These are phyloP conservation scores for Ophiostoma tasmaniense DNA, from an alignment of 2,329 filamentous ascomycete species.

Conservation along the genomic window DNA sequence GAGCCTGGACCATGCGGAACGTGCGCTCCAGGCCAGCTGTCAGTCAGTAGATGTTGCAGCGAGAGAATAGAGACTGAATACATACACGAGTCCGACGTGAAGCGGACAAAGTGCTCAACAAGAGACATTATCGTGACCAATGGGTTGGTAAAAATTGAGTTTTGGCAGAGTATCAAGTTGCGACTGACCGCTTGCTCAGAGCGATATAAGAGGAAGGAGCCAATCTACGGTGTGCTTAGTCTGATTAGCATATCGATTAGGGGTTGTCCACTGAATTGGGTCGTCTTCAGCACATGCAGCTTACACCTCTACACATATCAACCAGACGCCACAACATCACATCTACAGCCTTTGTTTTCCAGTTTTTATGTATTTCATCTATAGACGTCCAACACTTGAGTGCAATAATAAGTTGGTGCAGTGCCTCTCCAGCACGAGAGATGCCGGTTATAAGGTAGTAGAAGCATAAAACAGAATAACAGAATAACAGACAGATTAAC, in stretches of 20 bases:
- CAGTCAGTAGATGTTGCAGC: neutral
- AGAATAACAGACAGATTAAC: neutral
- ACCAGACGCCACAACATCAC: neutral
- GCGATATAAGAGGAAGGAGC: neutral
- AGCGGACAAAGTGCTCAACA: conserved; percentile 34
- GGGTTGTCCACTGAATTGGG: neutral
- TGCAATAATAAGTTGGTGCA: neutral
- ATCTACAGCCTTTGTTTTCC: neutral
- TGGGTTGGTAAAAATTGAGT: neutral
- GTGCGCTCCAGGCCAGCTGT: conserved; percentile 53
- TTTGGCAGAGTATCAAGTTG: neutral
- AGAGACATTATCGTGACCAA: conserved; percentile 8
- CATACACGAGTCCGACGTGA: conserved; percentile 41
- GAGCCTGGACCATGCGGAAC: conserved; percentile 49
- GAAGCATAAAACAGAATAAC: neutral
- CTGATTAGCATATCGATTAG: neutral
- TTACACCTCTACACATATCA: neutral
- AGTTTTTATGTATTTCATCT: conserved; percentile 9
- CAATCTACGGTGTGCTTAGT: neutral
- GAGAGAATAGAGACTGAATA: neutral
- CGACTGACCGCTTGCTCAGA: neutral
- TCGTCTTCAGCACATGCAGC: neutral
- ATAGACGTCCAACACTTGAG: conserved; percentile 1
- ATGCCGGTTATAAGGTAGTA: neutral
- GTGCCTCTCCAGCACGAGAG: neutral